These are phyloP conservation scores for Fraxinus nigra DNA, from an alignment of 305 asterid genomes.

Conservation along the genomic window DNA sequence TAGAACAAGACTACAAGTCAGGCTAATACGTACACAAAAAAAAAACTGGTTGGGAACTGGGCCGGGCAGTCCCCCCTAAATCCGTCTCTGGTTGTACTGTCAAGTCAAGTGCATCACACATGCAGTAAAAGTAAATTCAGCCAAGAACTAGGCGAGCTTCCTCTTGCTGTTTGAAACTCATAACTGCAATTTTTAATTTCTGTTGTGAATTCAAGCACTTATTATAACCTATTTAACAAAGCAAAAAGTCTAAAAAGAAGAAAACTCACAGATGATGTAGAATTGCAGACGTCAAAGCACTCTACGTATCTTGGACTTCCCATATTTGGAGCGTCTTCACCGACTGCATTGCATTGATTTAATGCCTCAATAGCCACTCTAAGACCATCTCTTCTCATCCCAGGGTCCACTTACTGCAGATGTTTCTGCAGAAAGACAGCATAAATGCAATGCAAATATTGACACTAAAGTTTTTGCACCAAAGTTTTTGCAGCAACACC, in stretches of 20 bases:
- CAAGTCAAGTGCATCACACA: background rate
- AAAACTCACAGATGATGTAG: constrained; percentile 16
- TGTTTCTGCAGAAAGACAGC: background rate
- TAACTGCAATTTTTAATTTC: background rate
- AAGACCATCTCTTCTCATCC: constrained; percentile 39
- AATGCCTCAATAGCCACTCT: constrained; percentile 45
- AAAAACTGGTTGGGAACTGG: no score
- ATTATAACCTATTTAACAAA: background rate
- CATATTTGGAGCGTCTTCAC: constrained; percentile 37
- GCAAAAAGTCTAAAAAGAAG: no score
- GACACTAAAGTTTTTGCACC: constrained; percentile 3
- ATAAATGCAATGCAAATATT: background rate
- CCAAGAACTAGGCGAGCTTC: background rate
- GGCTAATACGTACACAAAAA: no score
- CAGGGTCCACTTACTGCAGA: constrained; percentile 29
- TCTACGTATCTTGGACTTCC: constrained; percentile 42
- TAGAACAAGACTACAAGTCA: no score
- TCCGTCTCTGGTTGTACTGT: background rate
- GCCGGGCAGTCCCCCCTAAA: no score
- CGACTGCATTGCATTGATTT: constrained; percentile 45
- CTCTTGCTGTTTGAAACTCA: background rate
- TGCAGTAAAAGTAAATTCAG: background rate
- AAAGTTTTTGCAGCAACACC: constrained; percentile 11
- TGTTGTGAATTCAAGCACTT: background rate
- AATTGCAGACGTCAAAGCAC: constrained; percentile 29